Evolutionary conservation across 768 basidiomycete genomes (phyloP).

Genomic region (Boletus rubescentipes): DNA sequence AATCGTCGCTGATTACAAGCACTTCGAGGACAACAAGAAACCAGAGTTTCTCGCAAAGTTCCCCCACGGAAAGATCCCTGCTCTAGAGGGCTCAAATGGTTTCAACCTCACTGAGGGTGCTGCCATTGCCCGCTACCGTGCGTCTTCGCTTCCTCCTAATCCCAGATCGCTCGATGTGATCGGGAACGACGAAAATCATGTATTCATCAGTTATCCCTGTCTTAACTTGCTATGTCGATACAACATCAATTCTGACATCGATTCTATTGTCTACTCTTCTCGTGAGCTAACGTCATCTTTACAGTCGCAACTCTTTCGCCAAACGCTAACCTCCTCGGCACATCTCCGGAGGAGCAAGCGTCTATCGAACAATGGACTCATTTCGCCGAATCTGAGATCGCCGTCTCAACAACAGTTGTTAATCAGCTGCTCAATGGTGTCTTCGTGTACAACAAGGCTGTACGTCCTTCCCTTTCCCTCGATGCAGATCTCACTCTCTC

Average conservation of each 20-base stretch:
- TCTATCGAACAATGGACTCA: constrained; percentile 85
- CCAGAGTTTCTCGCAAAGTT: constrained; percentile 74
- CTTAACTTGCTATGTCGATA: constrained; percentile 62
- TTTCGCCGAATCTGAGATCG: constrained; percentile 68
- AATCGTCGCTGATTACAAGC: constrained; percentile 51
- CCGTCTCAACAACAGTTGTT: constrained; percentile 37
- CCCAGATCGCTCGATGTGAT: constrained; percentile 15
- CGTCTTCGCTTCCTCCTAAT: constrained; percentile 38
- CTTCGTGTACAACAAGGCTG: constrained; percentile 82
- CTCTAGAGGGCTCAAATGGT: constrained; percentile 73
- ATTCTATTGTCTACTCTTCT: constrained; percentile 9
- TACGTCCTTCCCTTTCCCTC: constrained; percentile 36
- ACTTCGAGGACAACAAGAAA: constrained; percentile 66
- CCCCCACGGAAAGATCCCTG: constrained; percentile 82
- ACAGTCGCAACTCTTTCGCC: constrained; percentile 76
- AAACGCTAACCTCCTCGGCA: constrained; percentile 77
- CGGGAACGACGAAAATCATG: constrained; percentile 24
- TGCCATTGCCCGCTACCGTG: constrained; percentile 87
- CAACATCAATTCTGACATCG: constrained; percentile 14
- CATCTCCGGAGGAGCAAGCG: constrained; percentile 62
- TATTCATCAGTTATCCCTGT: constrained; percentile 70
- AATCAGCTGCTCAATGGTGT: constrained; percentile 43
- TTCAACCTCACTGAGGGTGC: constrained; percentile 74
- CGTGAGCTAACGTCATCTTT: constrained; percentile 13
- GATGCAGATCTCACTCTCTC: neutral